These are phyloP conservation scores for Pyrenula massariospora DNA, from an alignment of 495 filamentous ascomycete genomes.

Conservation along the genomic window DNA sequence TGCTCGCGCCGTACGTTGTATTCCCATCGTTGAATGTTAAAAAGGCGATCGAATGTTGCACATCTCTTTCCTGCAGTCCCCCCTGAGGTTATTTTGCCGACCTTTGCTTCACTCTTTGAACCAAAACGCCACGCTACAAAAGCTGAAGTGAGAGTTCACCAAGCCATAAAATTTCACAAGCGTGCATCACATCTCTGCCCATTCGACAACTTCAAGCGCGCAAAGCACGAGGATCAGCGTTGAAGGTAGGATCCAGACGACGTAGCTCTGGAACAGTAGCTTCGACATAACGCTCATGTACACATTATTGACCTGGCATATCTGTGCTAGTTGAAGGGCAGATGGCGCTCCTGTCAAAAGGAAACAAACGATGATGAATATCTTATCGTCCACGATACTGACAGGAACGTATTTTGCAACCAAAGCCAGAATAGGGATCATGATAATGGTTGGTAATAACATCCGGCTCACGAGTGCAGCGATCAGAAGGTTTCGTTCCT, in stretches of 20 bases:
- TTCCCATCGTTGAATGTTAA: no score
- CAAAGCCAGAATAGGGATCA: slow-evolving; percentile 87
- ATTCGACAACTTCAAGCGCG: slow-evolving; percentile 87
- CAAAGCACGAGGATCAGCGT: slow-evolving; percentile 84
- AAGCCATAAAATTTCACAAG: no score
- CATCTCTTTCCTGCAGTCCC: no score
- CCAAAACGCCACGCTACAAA: not conserved
- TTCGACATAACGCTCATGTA: slow-evolving; percentile 89
- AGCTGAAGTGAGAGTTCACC: not conserved
- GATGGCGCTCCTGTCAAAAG: slow-evolving; percentile 89
- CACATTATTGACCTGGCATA: slow-evolving; percentile 96
- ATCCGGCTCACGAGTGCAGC: slow-evolving; percentile 81
- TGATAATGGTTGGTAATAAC: slow-evolving; percentile 82
- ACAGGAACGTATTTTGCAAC: slow-evolving; percentile 84
- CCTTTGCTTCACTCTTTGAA: no score
- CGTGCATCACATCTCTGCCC: slow-evolving; percentile 39
- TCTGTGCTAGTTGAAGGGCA: slow-evolving; percentile 90
- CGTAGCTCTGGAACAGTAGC: slow-evolving; percentile 93
- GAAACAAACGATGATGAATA: slow-evolving; percentile 96
- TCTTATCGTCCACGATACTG: slow-evolving; percentile 93
- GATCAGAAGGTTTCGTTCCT: slow-evolving; percentile 69
- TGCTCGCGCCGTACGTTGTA: no score
- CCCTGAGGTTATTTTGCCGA: no score
- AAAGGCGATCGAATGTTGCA: no score
- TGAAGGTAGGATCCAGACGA: slow-evolving; percentile 92